A percentile compares a stretch with the other conserved stretches of the same genome.
These are phyloP conservation scores for Argentina anserina DNA, from an alignment of 306 rosid genomes.

Conservation along the genomic window DNA sequence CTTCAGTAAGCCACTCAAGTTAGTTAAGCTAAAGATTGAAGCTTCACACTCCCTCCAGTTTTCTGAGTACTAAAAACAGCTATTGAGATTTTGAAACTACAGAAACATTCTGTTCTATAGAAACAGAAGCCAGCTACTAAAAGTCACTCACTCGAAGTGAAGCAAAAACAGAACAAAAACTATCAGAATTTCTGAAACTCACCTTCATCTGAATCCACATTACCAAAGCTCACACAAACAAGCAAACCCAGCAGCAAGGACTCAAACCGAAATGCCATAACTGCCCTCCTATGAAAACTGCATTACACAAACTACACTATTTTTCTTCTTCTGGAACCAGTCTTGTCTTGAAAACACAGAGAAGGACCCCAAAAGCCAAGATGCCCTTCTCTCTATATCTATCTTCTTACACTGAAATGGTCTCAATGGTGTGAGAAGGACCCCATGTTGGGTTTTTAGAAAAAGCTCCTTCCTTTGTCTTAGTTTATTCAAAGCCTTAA, in stretches of 20 bases:
- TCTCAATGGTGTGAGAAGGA: neutral
- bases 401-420: constrained; percentile 1
- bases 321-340: neutral
- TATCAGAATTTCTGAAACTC: constrained; percentile 29
- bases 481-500: constrained; percentile 11
- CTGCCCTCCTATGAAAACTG: constrained; percentile 6
- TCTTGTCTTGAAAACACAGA: constrained; percentile 5
- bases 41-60: neutral
- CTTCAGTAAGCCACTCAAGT: neutral
- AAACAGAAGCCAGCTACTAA: neutral
- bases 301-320: constrained; percentile 11
- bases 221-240: constrained; percentile 36
- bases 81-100: neutral
- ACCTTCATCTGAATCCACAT: constrained; percentile 77
- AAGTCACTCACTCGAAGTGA: neutral
- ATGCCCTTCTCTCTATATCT: neutral
- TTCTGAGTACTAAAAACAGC: constrained; percentile 13
- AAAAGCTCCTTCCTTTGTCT: constrained; percentile 10
- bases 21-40: neutral
- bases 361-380: neutral
- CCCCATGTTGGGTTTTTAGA: neutral
- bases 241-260: constrained; percentile 45
- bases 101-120: neutral
- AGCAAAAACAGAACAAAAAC: constrained; percentile 9
- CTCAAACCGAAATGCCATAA: constrained; percentile 54